phyloP scores from a whole-genome alignment of 495 filamentous ascomycete genomes.

The Talaromyces wortmannii region DNA sequence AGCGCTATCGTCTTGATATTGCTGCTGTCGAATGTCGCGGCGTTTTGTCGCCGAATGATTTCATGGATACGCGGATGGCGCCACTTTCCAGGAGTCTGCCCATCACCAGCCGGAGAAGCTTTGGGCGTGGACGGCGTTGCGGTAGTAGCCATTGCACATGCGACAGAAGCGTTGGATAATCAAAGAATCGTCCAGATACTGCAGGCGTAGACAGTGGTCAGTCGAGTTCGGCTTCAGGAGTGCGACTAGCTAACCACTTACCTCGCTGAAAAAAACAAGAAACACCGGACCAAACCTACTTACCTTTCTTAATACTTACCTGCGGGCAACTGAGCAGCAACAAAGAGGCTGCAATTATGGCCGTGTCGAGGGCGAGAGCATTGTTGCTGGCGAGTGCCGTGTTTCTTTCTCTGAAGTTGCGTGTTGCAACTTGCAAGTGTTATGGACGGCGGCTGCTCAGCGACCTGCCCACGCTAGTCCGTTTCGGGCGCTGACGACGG shows the following conservation, averaged over 20 bases:
- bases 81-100: constrained; percentile 74
- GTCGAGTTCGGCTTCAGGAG: not conserved
- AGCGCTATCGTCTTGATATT: constrained; percentile 59
- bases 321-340: too few relatives aligned
- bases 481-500: not conserved
- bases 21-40: constrained; percentile 62
- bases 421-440: not conserved
- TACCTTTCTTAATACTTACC: not conserved
- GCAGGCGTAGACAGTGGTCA: too few relatives aligned
- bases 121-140: constrained; percentile 54
- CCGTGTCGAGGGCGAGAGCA: not conserved
- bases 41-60: constrained; percentile 67
- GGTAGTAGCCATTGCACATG: constrained; percentile 26
- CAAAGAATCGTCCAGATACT: too few relatives aligned
- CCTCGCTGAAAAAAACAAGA: not conserved
- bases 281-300: not conserved
- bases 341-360: not conserved
- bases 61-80: constrained; percentile 75
- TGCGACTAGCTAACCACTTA: not conserved
- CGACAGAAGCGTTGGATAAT: too few relatives aligned
- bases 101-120: constrained; percentile 40
- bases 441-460: not conserved
- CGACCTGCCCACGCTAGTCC: not conserved
- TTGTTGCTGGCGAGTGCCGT: not conserved
- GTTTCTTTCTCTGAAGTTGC: not conserved